These are phyloP conservation scores for Hortiboletus campestris DNA, from an alignment of 768 basidiomycete genomes.

Conservation along the genomic window DNA sequence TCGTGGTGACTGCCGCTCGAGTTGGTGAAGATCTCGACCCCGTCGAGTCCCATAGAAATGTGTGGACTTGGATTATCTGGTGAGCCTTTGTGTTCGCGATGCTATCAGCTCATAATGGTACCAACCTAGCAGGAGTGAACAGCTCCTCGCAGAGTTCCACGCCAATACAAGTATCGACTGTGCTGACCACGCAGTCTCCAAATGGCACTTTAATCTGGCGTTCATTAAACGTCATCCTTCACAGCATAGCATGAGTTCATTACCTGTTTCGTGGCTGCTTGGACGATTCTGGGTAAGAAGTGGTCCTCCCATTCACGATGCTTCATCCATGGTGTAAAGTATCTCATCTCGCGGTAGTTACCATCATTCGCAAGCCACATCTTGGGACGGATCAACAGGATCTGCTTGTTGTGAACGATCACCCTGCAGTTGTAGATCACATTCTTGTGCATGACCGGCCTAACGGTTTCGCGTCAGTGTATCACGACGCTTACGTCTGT, in stretches of 20 bases:
- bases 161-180: conserved; percentile 92
- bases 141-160: conserved; percentile 97
- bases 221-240: not conserved
- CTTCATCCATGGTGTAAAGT: conserved; percentile 95
- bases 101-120: not conserved
- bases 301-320: conserved; percentile 89
- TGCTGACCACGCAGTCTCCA: conserved; percentile 93
- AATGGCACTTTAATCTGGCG: conserved; percentile 86
- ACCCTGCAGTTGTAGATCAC: conserved; percentile 97
- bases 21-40: conserved; percentile 98
- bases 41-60: conserved; percentile 96
- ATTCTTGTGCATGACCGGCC: conserved; percentile 98
- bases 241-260: not conserved
- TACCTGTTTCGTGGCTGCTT: conserved; percentile 87
- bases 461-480: conserved; percentile 31
- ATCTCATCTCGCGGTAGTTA: conserved; percentile 86
- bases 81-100: not conserved
- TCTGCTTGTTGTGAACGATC: conserved; percentile 81
- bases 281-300: conserved; percentile 86
- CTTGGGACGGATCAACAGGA: conserved; percentile 94
- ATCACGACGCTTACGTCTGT: not conserved
- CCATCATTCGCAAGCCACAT: conserved; percentile 99
- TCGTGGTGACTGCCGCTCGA: conserved; percentile 99
- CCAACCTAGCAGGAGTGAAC: conserved; percentile 91
- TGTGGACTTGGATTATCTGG: conserved; percentile 65